Base-by-base conservation (phyloP, 306 rosid genomes). In the Psophocarpus tetragonolobus region DNA sequence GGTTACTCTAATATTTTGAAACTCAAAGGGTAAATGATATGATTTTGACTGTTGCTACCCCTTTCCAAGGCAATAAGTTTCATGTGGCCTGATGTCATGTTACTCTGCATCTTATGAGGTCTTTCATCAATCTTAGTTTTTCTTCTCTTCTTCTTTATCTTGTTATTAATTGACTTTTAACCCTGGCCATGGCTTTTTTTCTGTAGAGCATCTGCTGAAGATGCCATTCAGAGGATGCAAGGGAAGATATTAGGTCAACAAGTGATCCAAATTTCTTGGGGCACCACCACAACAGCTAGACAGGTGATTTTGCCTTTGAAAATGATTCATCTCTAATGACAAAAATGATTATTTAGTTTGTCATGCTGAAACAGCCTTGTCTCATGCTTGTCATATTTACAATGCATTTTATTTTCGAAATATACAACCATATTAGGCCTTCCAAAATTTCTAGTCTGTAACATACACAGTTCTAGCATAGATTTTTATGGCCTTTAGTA, bases 151-250 rank as follows among this genome's bases (percentile, higher is more conserved):
- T 67, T n/a, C 56, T 68, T 60, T 78, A 18, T 62, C 68, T 21
- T 79, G 23, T 74, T 58, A 20, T 74, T 62, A 8, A 6, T 61
- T 26, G 14, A 51, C 27, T 51, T 62, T 82, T 36, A 77, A 79
- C 72, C 73, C 54, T 68, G 71, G 18, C 47, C 35, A 15, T 64
- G 9, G 54, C 9, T 69, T 58, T 10, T 10, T 80, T 33, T 75
- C 27, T 86, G 68, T 75, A 93, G 98, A 88, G 79, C 88, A 68
- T 87, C 91, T 71, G 97, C 97, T 63, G 98, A 93, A 82, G 97
- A 88, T 77, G 92, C 98, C 64, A 88, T 91, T 66, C 97, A 87
- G 90, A 87, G 88, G 83, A 90, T 93, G 98, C 97, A 90, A 65
- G 98, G 93, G 87, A 91, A 83, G 85, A 74, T 87, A 81, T 86